Base-by-base conservation (phyloP, 108 stramenopile species). In the Licmophora abbreviata region DNA sequence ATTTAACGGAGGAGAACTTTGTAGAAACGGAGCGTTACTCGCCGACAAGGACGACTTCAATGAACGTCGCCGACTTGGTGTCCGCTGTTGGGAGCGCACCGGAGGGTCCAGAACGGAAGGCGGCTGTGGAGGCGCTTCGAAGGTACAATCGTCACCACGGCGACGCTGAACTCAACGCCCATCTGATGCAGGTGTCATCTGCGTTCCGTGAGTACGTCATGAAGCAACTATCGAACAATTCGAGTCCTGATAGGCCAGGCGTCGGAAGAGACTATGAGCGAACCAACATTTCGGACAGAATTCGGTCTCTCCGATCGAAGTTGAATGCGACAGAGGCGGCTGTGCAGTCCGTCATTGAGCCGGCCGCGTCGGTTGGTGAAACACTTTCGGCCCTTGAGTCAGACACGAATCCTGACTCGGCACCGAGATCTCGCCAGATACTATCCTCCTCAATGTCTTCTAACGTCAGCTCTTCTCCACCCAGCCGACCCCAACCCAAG, bases 171-270 rank as follows among this genome's bases (percentile, higher is more conserved):
- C 54, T 88, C 35, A 63, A 69, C 17, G 54, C 55, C 21, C 76
- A 83, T 40, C 54, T 88, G n/a, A 43, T 66, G 27, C 57, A 81
- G 17, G 74, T 83, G 0, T 88, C 82, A 24, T 55, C 59, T 14
- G 65, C 64, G 24, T 88, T 88, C 37, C 69, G 77, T 14, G 49
- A 48, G 11, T 88, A 71, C 49, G 66, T 83, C 31, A 51, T 72
- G 46, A 61, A 73, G 25, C 76, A 87, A 50, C 48, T 80, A 24
- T 15, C 38, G 20, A 15, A 40, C 18, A 3, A 40, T 3, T 18
- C 18, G 18, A 18, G 18, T 1, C 3, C 15, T 18, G 20, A 40
- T 3, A 40, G 20, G 1, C 18, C 15, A 40, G 38, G 5, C 18
- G 38, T 18, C 15, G 38, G 38, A 3, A 15, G 20, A 40, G 38